A percentile compares a stretch with the other conserved stretches of the same genome.
Conservation (phyloP, 2,329 filamentous ascomycete species). For the Xylariales sp. region DNA sequence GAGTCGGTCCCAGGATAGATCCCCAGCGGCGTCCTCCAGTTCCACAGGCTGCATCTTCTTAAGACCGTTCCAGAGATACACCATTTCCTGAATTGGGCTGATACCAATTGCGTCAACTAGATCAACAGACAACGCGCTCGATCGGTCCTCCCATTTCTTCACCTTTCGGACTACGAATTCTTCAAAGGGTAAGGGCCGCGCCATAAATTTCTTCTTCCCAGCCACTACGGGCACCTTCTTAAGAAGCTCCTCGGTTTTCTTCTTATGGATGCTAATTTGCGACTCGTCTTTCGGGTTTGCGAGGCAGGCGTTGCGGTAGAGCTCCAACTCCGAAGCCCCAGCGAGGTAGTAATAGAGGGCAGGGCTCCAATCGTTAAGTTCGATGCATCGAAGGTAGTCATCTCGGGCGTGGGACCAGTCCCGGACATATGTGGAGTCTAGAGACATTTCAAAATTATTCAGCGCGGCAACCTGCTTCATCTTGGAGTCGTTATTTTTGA, state of each 20-base stretch:
- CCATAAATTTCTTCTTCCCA: constrained; percentile 91
- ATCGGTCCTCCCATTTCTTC: constrained; percentile 85
- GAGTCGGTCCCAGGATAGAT: constrained; percentile 74
- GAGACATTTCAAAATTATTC: constrained; percentile 83
- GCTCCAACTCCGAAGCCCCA: constrained; percentile 80
- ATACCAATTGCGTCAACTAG: constrained; percentile 84
- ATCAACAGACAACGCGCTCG: constrained; percentile 72
- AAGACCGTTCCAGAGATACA: constrained; percentile 91
- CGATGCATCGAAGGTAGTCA: constrained; percentile 78
- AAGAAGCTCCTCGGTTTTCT: constrained; percentile 75
- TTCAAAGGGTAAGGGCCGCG: constrained; percentile 89
- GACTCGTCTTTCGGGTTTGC: constrained; percentile 50
- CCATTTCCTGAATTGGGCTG: constrained; percentile 88
- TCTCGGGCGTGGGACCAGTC: constrained; percentile 79
- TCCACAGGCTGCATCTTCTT: constrained; percentile 79
- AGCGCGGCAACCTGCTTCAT: constrained; percentile 91
- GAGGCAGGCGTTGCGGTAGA: constrained; percentile 75
- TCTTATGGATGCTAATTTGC: constrained; percentile 67
- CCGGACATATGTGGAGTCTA: constrained; percentile 83
- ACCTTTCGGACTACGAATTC: constrained; percentile 86
- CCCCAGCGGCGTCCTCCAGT: constrained; percentile 70
- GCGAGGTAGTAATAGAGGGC: constrained; percentile 91
- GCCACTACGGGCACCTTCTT: constrained; percentile 77
- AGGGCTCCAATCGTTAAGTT: constrained; percentile 91
- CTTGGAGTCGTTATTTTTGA: constrained; percentile 71